These are phyloP conservation scores for Syzygium oleosum DNA, from an alignment of 345 rosid genomes.

Conservation along the genomic window DNA sequence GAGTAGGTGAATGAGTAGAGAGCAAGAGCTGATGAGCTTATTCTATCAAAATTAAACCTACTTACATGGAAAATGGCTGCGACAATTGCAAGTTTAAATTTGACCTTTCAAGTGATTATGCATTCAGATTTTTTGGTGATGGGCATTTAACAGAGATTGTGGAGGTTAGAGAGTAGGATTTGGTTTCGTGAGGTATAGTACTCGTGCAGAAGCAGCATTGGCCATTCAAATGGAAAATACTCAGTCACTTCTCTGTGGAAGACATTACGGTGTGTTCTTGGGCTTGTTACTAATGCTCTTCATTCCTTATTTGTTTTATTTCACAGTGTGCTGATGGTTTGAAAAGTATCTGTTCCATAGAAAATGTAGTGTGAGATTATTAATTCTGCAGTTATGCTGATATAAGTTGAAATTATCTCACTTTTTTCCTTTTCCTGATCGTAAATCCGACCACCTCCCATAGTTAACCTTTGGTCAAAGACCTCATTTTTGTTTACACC, in stretches of 20 bases:
- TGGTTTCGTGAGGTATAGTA: conserved; percentile 89
- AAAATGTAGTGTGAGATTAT: not conserved
- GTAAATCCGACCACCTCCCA: not conserved
- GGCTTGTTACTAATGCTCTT: not conserved
- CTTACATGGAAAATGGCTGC: not conserved
- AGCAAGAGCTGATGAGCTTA: too few relatives aligned
- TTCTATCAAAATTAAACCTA: not conserved
- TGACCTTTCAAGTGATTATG: not conserved
- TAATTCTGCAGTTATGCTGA: not conserved
- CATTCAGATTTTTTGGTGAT: not conserved
- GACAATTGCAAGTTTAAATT: not conserved
- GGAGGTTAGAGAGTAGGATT: conserved; percentile 17
- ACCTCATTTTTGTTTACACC: not conserved
- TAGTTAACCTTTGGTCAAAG: not conserved
- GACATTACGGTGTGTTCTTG: conserved; percentile 60
- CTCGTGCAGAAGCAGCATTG: conserved; percentile 81
- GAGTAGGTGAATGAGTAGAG: too few relatives aligned
- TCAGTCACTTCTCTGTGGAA: conserved; percentile 66
- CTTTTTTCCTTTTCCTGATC: not conserved
- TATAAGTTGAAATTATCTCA: too few relatives aligned
- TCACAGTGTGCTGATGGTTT: not conserved
- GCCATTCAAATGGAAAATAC: conserved; percentile 89
- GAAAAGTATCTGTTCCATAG: not conserved
- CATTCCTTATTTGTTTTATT: not conserved
- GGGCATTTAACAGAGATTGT: not conserved